These are phyloP conservation scores for Myxozyma monticola DNA, from an alignment of 805 yeast species.

Conservation along the genomic window DNA sequence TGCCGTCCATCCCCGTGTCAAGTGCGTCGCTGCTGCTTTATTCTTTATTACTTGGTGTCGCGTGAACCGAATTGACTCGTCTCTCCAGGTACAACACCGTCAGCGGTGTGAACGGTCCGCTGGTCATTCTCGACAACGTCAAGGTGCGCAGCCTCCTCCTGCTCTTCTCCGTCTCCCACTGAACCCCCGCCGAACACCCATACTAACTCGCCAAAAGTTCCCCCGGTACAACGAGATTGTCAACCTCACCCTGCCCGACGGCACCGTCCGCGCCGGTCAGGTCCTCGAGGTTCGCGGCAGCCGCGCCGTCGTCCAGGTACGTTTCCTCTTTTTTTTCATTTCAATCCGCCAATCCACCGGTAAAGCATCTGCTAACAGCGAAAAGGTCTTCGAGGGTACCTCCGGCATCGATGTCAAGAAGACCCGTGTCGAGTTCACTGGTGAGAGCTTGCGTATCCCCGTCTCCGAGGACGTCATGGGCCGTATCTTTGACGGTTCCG, in stretches of 20 bases:
- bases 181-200: no score
- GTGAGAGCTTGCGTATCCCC: slow-evolving; percentile 86
- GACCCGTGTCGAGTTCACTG: slow-evolving; percentile 96
- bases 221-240: slow-evolving; percentile 96
- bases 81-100: slow-evolving; percentile 93
- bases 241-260: slow-evolving; percentile 94
- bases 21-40: slow-evolving; percentile 27
- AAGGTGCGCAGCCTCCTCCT: slow-evolving; percentile 40
- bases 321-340: not conserved
- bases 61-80: no score
- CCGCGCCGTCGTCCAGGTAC: slow-evolving; percentile 86
- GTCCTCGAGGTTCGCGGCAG: slow-evolving; percentile 97
- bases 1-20: slow-evolving; percentile 32
- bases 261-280: slow-evolving; percentile 92
- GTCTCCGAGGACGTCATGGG: slow-evolving; percentile 98
- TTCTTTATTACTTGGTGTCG: not conserved
- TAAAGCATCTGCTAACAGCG: not conserved
- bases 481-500: slow-evolving; percentile 98
- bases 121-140: slow-evolving; percentile 84
- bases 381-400: slow-evolving; percentile 89
- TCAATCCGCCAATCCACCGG: not conserved
- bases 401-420: slow-evolving; percentile 98
- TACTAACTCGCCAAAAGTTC: no score
- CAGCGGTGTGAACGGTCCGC: slow-evolving; percentile 97
- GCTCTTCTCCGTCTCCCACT: not conserved